Evolutionary conservation across 768 basidiomycete genomes (phyloP).

Genomic region (Suillus alpinus): DNA sequence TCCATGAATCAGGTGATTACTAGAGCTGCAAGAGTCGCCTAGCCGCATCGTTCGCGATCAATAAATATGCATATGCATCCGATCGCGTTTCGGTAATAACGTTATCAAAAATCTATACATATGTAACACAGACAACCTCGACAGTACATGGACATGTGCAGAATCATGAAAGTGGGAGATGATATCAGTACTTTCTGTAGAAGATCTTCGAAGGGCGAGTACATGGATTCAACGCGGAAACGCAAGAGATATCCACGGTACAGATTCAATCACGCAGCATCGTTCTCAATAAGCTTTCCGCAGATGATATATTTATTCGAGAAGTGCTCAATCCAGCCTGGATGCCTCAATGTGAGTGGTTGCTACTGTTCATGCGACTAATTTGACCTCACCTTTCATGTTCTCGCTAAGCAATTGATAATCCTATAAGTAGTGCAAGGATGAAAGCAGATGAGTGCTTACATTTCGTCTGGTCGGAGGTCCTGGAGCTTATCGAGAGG

Average conservation of each 20-base stretch:
- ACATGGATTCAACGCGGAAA: neutral
- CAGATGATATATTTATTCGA: constrained; percentile 89
- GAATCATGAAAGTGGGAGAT: neutral
- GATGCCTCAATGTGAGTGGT: neutral
- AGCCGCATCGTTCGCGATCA: neutral
- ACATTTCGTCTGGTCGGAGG: constrained; percentile 81
- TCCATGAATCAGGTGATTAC: constrained; percentile 12
- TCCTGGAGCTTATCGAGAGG: constrained; percentile 83
- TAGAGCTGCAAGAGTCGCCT: neutral
- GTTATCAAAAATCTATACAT: neutral
- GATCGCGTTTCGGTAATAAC: neutral
- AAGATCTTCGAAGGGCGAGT: neutral
- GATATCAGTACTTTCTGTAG: neutral
- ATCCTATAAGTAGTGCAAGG: neutral
- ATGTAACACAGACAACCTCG: neutral
- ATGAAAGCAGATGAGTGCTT: constrained; percentile 27
- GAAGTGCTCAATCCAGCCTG: constrained; percentile 94
- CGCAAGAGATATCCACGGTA: neutral
- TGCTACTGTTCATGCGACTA: constrained; percentile 1
- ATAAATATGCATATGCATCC: constrained; percentile 6
- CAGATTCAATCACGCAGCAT: constrained; percentile 33
- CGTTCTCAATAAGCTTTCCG: constrained; percentile 84
- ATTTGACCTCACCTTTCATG: constrained; percentile 64
- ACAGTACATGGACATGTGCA: neutral
- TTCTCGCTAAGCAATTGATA: constrained; percentile 61